These are phyloP conservation scores for Erodium maritimum DNA, from an alignment of 345 rosid genomes.

Conservation along the genomic window DNA sequence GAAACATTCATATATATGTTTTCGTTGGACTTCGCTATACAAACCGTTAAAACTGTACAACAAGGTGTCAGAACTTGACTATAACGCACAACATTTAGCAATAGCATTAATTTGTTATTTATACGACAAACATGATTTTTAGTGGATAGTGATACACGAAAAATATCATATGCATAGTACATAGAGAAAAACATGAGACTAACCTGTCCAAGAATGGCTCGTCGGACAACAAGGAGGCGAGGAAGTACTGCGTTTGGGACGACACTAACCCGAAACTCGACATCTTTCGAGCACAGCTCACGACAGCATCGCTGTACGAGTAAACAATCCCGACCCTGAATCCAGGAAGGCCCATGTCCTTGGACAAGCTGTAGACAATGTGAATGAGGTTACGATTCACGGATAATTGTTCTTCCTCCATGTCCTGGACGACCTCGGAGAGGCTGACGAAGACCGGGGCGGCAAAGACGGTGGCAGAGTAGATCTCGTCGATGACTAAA, in stretches of 20 bases:
- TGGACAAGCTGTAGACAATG: conserved; percentile 70
- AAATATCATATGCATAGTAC: no score
- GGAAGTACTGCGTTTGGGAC: conserved; percentile 54
- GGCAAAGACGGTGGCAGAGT: conserved; percentile 54
- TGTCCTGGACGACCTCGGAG: conserved; percentile 43
- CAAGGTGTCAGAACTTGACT: no score
- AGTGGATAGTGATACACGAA: no score
- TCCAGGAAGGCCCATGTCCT: conserved; percentile 90
- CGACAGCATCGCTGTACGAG: conserved; percentile 60
- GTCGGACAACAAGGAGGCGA: conserved; percentile 65
- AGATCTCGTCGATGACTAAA: conserved; percentile 73
- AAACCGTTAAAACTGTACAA: no score
- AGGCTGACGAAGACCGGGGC: conserved; percentile 49
- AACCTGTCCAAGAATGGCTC: conserved; percentile 36
- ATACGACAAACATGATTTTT: no score
- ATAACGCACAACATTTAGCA: no score
- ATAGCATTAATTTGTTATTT: no score
- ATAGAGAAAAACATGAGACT: no score
- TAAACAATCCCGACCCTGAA: conserved; percentile 70
- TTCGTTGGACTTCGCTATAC: no score
- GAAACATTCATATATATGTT: no score
- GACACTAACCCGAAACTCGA: conserved; percentile 83
- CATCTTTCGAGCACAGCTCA: conserved; percentile 58
- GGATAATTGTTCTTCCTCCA: conserved; percentile 14
- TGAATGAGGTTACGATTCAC: conserved; percentile 50